phyloP scores from a whole-genome alignment of 176 grass and related monocot genomes.

The Eleusine coracana region DNA sequence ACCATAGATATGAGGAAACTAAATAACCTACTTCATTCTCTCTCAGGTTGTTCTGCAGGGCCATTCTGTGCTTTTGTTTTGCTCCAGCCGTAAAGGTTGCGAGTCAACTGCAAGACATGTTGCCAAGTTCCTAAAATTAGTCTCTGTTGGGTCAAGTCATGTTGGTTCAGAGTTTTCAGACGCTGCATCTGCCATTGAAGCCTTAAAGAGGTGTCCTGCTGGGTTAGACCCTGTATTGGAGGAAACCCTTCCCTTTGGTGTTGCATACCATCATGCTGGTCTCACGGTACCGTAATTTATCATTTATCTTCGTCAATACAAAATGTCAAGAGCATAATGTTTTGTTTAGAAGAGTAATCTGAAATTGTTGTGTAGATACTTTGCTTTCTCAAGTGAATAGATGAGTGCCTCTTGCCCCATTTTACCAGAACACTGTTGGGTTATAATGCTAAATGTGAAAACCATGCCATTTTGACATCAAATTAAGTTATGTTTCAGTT shows the following conservation, averaged over 20 bases:
- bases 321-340: background rate
- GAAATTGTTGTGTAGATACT: background rate
- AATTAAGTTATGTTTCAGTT: slow-evolving; percentile 29
- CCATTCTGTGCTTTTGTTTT: slow-evolving; percentile 97
- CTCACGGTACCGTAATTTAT: slow-evolving; percentile 69
- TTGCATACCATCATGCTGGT: slow-evolving; percentile 98
- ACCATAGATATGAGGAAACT: slow-evolving; percentile 7
- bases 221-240: slow-evolving; percentile 90
- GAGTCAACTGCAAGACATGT: slow-evolving; percentile 95
- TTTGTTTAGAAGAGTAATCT: background rate
- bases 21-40: slow-evolving; percentile 20
- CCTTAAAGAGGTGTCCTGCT: slow-evolving; percentile 77
- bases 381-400: slow-evolving; percentile 8
- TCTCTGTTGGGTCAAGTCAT: slow-evolving; percentile 44
- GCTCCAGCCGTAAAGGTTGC: slow-evolving; percentile 96
- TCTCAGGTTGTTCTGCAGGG: slow-evolving; percentile 83
- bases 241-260: slow-evolving; percentile 86
- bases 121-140: slow-evolving; percentile 70
- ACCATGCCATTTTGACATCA: slow-evolving; percentile 17
- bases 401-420: background rate
- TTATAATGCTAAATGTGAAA: slow-evolving; percentile 1
- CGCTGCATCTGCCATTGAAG: slow-evolving; percentile 74
- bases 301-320: slow-evolving; percentile 28
- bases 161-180: slow-evolving; percentile 67
- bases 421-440: slow-evolving; percentile 8